A percentile compares a stretch with the other conserved stretches of the same genome.
Conservation (phyloP, 768 basidiomycete genomes). For the Tricholomella constricta region DNA sequence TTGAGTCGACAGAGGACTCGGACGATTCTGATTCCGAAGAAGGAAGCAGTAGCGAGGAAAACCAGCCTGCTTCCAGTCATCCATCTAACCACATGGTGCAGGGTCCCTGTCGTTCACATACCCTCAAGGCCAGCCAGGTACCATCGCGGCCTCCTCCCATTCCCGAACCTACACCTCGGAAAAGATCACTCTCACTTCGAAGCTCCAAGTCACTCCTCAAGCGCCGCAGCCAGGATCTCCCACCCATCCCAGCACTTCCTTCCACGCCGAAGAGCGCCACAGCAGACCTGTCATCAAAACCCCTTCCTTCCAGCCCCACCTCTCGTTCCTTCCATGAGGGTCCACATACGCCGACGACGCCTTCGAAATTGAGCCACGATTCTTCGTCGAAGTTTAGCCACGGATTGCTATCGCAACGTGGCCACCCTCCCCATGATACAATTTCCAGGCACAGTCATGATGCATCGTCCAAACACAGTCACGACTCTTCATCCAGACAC, state of each 20-base stretch:
- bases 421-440: not conserved
- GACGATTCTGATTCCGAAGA: conserved; percentile 15
- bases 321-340: conserved; percentile 23
- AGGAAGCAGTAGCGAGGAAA: conserved; percentile 35
- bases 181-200: conserved; percentile 48
- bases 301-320: conserved; percentile 40
- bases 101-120: conserved; percentile 16
- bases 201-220: conserved; percentile 42
- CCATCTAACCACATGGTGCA: conserved; percentile 9
- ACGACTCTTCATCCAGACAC: not conserved
- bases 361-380: conserved; percentile 12
- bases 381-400: not conserved
- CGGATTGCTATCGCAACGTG: not conserved
- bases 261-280: conserved; percentile 29
- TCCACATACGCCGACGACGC: conserved; percentile 18
- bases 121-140: conserved; percentile 3
- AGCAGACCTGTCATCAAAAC: conserved; percentile 30
- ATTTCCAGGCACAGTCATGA: conserved; percentile 4
- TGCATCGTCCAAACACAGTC: not conserved
- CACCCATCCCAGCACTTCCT: conserved; percentile 47
- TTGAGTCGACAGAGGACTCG: conserved; percentile 28
- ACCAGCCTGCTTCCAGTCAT: conserved; percentile 1
- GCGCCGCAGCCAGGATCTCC: conserved; percentile 34
- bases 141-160: conserved; percentile 4
- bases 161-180: conserved; percentile 22